Conservation (phyloP, 2,329 filamentous ascomycete species). For the Pseudogymnoascus sp. region DNA sequence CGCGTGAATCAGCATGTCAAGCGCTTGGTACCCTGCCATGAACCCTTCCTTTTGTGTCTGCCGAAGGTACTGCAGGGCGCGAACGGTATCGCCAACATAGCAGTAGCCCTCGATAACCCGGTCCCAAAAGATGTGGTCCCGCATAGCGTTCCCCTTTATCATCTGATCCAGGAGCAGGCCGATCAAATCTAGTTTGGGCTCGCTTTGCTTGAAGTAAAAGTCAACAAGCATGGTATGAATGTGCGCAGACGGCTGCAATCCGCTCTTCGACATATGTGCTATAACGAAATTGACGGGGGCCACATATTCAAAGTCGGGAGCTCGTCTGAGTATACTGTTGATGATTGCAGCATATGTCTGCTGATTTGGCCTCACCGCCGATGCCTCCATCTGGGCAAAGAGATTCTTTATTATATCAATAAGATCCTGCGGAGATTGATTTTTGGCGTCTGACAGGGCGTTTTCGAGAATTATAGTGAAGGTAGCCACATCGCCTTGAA, state of each 20-base stretch:
- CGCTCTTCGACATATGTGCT: conserved; percentile 48
- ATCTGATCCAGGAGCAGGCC: conserved; percentile 49
- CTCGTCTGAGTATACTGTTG: conserved; percentile 47
- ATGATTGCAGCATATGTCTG: conserved; percentile 65
- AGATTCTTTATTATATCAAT: conserved; percentile 42
- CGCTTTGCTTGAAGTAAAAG: conserved; percentile 52
- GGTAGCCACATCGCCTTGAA: conserved; percentile 59
- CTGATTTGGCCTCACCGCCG: conserved; percentile 51
- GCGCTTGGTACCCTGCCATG: conserved; percentile 22
- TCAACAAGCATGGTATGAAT: conserved; percentile 70
- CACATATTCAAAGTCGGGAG: conserved; percentile 32
- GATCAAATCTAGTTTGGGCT: conserved; percentile 54
- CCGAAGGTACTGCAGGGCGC: conserved; percentile 43
- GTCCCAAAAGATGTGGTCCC: conserved; percentile 59
- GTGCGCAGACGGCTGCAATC: conserved; percentile 49
- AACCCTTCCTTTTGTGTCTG: conserved; percentile 30
- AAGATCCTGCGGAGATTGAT: conserved; percentile 42
- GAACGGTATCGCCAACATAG: conserved; percentile 39
- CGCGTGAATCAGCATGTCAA: conserved; percentile 24
- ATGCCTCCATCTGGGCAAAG: conserved; percentile 48
- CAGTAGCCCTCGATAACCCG: conserved; percentile 62
- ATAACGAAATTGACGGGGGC: conserved; percentile 53
- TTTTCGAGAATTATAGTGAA: conserved; percentile 66
- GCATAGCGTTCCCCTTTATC: conserved; percentile 26
- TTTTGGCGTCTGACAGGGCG: conserved; percentile 38